A percentile compares a stretch with the other conserved stretches of the same genome.
Conservation (phyloP, 768 basidiomycete species). For the Ramaria sp. region DNA sequence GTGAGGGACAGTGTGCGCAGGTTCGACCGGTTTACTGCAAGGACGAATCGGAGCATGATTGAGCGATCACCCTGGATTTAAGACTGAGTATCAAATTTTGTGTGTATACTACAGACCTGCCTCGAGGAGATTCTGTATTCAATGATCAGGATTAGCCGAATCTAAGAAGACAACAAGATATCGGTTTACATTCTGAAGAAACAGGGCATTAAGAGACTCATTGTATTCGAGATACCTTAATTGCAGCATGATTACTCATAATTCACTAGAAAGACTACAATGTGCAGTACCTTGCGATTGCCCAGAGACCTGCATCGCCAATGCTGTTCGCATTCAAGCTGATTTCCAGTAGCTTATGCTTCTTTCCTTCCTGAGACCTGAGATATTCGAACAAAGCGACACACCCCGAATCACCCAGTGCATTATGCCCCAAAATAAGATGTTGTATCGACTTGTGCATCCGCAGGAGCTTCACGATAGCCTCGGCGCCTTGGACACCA, state of each 20-base stretch:
- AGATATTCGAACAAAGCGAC: constrained; percentile 43
- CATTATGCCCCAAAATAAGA: constrained; percentile 44
- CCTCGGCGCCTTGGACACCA: constrained; percentile 3
- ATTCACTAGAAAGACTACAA: neutral
- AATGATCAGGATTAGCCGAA: neutral
- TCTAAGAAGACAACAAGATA: neutral
- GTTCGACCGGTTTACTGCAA: constrained; percentile 43
- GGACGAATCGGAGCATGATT: constrained; percentile 29
- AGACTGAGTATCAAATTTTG: constrained; percentile 20
- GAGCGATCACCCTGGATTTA: constrained; percentile 25
- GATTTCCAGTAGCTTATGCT: constrained; percentile 35
- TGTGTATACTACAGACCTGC: constrained; percentile 15
- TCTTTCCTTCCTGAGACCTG: constrained; percentile 32
- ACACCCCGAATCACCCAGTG: constrained; percentile 48
- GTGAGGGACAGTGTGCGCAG: too few relatives aligned
- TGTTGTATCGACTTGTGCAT: neutral
- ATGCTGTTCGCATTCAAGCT: constrained; percentile 47
- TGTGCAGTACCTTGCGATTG: constrained; percentile 26
- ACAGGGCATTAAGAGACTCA: constrained; percentile 33
- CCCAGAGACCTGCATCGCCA: constrained; percentile 40
- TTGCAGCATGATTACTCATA: neutral
- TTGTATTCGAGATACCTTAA: constrained; percentile 37
- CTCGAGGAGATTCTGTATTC: constrained; percentile 13
- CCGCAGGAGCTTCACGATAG: constrained; percentile 2
- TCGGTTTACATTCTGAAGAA: constrained; percentile 46